Evolutionary conservation across 129 eudicot species (phyloP), one percentile per base, ranked within the genome.

Genomic region (Helichrysum umbraculigerum): DNA sequence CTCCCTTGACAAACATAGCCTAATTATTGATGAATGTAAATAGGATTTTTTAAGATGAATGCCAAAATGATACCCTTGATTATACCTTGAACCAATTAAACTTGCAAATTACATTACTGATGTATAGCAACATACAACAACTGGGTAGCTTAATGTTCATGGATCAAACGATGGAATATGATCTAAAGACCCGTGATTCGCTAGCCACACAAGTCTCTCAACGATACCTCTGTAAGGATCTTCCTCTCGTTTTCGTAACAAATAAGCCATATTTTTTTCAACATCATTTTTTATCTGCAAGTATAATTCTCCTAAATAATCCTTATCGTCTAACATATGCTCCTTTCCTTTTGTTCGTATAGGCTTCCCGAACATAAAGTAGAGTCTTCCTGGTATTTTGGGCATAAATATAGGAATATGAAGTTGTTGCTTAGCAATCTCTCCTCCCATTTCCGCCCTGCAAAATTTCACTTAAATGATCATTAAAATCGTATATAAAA

Each of bases 361-460:
- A 9, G 96, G 91, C 77, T 85, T 87, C 65, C 91, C 96, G 17
- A 86, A 86, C 44, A 82, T 65, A 71, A 69, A 83, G 54, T 89
- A 89, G 73, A 82, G 70, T 32, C 96, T 70, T 3, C 72, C 79
- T 2, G 79, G 79, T 32, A 75, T 15, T 71, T 75, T 75, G 16
- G 79, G 79, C 1, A 21, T 51, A 51, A 85, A 37, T 7, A 74
- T 66, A 16, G 96, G 96, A 9, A 71, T 21, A 70, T 72, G 78
- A 9, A 85, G 57, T 74, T 74, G 71, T 75, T 84, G 86, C 5
- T 87, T 52, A 0, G 81, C 72, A 28, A 78, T 75, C 37, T 85
- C 83, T 19, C 83, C 91, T 14, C 71, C 29, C 71, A 70, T 70
- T n/a, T 50, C 76, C 41, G 65, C 71, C 76, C 82, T 78, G n/a